Base-by-base conservation (phyloP, 78 protist genomes). In the Speleostelium caveatum region DNA sequence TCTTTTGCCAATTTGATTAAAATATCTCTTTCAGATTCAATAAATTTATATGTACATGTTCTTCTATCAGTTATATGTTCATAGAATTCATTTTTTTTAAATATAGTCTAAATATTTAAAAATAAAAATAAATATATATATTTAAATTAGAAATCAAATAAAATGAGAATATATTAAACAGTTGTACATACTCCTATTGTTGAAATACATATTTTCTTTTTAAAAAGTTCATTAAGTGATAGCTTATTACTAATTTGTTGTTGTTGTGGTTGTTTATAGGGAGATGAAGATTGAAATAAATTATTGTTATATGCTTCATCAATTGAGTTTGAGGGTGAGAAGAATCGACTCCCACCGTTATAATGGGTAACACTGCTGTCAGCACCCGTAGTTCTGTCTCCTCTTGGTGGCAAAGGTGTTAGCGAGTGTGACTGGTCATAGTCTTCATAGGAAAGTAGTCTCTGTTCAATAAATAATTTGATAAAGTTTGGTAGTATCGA, bases 81-180 rank as follows among this genome's bases (percentile, higher is more conserved):
- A 83, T 69, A 83, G 41, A 59, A 59, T 58, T 69, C 73, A 38
- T 73, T 83, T 41, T 83, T 83, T 83, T 83, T 59, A 42, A 83
- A 69, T 38, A 83, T 80, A 8, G 65, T 68, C 89, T 80, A 58
- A 0, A 28, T 58, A 26, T 60, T 36, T 21, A 2, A 35, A 35
- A 38, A n/a, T n/a, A n/a, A n/a, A n/a, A n/a, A n/a, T n/a, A n/a
- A 7, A 17, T 16, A 21, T 36, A 30, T n/a, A 6, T 42, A 14
- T 42, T 14, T 32, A n/a, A 16, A 72, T 51, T 14, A 21, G 24
- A 14, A 22, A 49, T 32, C 16, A n/a, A 36, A 33, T 12, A 30
- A 55, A 53, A 17, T 53, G 21, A 36, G 0, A 16, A 33, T 17
- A 21, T 32, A 7, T 67, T 42, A n/a, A 22, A 65, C 8, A 65